phyloP scores from a whole-genome alignment of 1,284 basidiomycete species.

The Microbotryum intermedium region DNA sequence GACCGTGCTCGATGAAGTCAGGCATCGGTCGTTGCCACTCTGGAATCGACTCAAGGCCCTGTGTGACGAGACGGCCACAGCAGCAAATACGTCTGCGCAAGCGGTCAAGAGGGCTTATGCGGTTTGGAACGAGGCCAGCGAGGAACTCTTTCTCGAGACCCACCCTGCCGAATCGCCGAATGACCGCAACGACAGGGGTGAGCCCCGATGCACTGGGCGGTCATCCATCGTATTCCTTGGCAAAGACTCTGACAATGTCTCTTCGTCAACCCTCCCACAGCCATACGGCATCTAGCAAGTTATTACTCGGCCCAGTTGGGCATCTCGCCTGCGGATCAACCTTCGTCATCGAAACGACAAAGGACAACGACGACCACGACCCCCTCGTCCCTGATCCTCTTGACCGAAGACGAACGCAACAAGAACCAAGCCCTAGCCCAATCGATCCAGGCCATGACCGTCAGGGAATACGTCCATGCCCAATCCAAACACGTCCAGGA shows the following conservation, averaged over 20 bases:
- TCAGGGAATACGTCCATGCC: constrained; percentile 70
- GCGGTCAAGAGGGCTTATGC: constrained; percentile 24
- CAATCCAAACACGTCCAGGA: constrained; percentile 49
- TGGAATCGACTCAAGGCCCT: constrained; percentile 83
- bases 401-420: constrained; percentile 86
- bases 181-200: constrained; percentile 85
- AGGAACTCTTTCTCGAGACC: constrained; percentile 56
- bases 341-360: constrained; percentile 40
- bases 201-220: constrained; percentile 28
- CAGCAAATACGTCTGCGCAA: not conserved
- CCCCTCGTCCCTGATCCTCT: constrained; percentile 51
- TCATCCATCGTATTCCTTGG: too few relatives aligned
- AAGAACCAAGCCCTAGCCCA: constrained; percentile 63
- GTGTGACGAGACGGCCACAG: constrained; percentile 50
- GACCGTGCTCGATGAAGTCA: constrained; percentile 91
- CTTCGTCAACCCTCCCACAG: constrained; percentile 40
- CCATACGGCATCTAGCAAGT: constrained; percentile 69
- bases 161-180: constrained; percentile 72
- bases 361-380: constrained; percentile 5
- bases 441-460: constrained; percentile 55
- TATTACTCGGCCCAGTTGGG: constrained; percentile 76
- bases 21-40: constrained; percentile 85
- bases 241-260: too few relatives aligned
- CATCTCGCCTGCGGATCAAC: constrained; percentile 40
- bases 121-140: constrained; percentile 30